Conservation (phyloP, 1,139 yeast genomes). For the Blastobotrys serpentis region DNA sequence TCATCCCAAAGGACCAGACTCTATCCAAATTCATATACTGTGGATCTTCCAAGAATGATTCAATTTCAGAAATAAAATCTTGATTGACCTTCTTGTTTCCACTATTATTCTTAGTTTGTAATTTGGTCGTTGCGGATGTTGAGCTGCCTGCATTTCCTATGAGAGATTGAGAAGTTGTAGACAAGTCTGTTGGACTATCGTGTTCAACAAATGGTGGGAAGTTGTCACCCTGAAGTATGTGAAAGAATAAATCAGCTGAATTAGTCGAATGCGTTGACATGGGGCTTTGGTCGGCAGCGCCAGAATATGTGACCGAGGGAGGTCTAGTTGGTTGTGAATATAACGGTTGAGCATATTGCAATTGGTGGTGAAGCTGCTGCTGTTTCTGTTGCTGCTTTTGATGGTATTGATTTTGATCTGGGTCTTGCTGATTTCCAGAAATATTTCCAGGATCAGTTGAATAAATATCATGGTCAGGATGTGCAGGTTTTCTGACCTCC, state of each 20-base stretch:
- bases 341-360: too few species aligned
- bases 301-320: background rate
- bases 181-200: conserved; percentile 7
- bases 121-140: background rate
- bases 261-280: conserved; percentile 7
- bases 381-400: background rate
- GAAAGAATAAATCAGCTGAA: conserved; percentile 8
- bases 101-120: background rate
- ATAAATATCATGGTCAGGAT: background rate
- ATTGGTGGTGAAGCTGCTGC: too few species aligned
- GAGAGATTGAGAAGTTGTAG: conserved; percentile 5
- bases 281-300: conserved; percentile 2
- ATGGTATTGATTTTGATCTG: background rate
- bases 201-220: conserved; percentile 7
- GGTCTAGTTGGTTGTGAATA: background rate
- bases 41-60: conserved; percentile 11
- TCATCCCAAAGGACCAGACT: conserved; percentile 9
- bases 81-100: background rate
- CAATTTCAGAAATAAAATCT: conserved; percentile 6
- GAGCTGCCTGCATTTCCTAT: background rate
- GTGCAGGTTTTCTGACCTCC: conserved; percentile 3
- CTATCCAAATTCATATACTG: conserved; percentile 10
- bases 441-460: too few species aligned
- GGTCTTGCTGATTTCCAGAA: background rate
- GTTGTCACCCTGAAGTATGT: conserved; percentile 1